These are phyloP conservation scores for Gamarada debralockiae DNA, from an alignment of 495 filamentous ascomycete genomes.

Conservation along the genomic window DNA sequence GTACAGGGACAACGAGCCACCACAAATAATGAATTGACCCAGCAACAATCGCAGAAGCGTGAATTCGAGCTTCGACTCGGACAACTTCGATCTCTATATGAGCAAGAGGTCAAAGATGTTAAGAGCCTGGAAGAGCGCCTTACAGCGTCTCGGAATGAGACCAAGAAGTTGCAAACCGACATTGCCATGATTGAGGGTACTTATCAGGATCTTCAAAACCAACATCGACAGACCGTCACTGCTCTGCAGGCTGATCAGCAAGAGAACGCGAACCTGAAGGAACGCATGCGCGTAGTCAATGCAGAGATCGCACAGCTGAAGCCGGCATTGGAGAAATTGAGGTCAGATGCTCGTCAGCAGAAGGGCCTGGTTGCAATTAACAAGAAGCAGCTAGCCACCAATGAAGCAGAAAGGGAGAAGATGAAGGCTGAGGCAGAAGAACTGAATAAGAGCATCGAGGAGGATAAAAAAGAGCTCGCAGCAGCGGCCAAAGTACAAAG, in stretches of 20 bases:
- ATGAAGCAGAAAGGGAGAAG: conserved; percentile 82
- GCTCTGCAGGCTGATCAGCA: conserved; percentile 82
- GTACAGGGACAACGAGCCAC: conserved; percentile 74
- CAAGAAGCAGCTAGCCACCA: conserved; percentile 91
- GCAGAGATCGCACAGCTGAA: conserved; percentile 76
- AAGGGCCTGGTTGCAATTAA: conserved; percentile 95
- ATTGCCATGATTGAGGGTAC: conserved; percentile 75
- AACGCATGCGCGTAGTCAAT: conserved; percentile 79
- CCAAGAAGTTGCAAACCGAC: conserved; percentile 76
- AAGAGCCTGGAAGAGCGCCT: conserved; percentile 82
- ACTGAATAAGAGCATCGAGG: conserved; percentile 58
- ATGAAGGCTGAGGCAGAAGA: conserved; percentile 73
- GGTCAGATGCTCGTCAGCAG: conserved; percentile 85
- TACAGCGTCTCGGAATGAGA: conserved; percentile 68
- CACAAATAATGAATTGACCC: conserved; percentile 74
- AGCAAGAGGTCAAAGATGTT: conserved; percentile 85
- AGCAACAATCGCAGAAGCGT: conserved; percentile 78
- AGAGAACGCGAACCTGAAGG: conserved; percentile 82
- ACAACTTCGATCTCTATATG: conserved; percentile 81
- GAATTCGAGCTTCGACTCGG: conserved; percentile 85
- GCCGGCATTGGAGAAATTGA: conserved; percentile 85
- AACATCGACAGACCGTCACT: conserved; percentile 70
- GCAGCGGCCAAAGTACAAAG: conserved; percentile 32
- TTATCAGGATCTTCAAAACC: conserved; percentile 78
- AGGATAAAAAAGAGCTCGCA: conserved; percentile 34